phyloP scores from a whole-genome alignment of 352 stramenopile species.

The Phytopythium boreale region DNA sequence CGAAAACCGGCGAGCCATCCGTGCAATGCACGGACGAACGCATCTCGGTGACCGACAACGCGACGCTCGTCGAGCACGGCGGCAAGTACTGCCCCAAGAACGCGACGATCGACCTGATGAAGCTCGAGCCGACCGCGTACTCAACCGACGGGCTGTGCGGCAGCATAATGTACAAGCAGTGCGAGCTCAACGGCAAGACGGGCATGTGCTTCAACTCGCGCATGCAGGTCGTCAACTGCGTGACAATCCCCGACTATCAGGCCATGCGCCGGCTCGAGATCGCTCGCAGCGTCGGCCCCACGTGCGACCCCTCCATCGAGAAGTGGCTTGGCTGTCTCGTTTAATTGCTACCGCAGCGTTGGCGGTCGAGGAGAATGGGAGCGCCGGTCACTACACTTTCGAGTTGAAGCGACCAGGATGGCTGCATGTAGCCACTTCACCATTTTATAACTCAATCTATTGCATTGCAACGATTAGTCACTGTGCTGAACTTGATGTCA shows the following conservation, averaged over 20 bases:
- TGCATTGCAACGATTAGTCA: neutral
- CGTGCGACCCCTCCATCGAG: slow-evolving; percentile 27
- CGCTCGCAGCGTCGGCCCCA: slow-evolving; percentile 18
- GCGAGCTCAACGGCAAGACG: slow-evolving; percentile 14
- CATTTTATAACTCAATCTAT: neutral
- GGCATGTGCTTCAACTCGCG: slow-evolving; percentile 46
- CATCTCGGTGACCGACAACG: slow-evolving; percentile 16
- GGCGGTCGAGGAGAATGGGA: neutral
- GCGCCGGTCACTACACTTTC: no score
- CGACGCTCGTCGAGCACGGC: slow-evolving; percentile 13
- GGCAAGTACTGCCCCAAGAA: slow-evolving; percentile 16
- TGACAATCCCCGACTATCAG: slow-evolving; percentile 20
- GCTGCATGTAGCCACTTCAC: slow-evolving; percentile 3
- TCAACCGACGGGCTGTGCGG: slow-evolving; percentile 27
- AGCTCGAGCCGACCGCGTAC: slow-evolving; percentile 16
- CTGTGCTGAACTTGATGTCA: neutral
- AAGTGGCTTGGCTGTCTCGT: slow-evolving; percentile 27
- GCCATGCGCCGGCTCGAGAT: slow-evolving; percentile 33
- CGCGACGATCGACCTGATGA: slow-evolving; percentile 17
- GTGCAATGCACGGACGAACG: slow-evolving; percentile 21
- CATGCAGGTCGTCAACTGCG: slow-evolving; percentile 41
- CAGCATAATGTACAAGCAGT: slow-evolving; percentile 30
- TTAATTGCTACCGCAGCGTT: neutral
- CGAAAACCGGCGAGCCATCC: slow-evolving; percentile 13
- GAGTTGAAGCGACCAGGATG: neutral